These are phyloP conservation scores for Gossypium anomalum DNA, from an alignment of 345 rosid species.

Conservation along the genomic window DNA sequence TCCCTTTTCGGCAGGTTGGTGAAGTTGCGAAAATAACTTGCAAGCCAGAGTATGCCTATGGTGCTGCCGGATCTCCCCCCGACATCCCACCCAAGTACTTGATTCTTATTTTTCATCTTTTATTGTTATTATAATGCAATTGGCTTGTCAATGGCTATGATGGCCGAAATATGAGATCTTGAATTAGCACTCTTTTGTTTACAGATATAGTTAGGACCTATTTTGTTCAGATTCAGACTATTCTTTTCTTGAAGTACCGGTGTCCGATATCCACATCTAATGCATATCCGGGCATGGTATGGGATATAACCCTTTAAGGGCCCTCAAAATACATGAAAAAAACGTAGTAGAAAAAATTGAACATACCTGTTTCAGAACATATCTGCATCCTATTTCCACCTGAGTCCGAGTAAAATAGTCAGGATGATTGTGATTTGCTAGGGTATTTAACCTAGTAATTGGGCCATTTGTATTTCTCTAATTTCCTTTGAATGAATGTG, in stretches of 20 bases:
- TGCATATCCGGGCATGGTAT: no score
- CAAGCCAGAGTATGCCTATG: constrained; percentile 93
- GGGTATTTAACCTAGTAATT: background rate
- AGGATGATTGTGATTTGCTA: background rate
- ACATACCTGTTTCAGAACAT: background rate
- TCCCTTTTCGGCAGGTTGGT: constrained; percentile 57
- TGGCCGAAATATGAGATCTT: background rate
- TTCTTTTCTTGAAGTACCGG: background rate
- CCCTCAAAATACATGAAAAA: background rate
- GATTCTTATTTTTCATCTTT: background rate
- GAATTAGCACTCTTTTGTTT: background rate
- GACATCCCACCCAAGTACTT: constrained; percentile 85
- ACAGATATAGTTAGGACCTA: background rate
- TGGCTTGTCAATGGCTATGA: background rate
- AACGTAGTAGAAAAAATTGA: background rate
- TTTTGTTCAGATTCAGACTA: background rate
- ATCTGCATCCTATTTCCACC: background rate
- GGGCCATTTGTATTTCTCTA: background rate
- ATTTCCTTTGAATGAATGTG: background rate
- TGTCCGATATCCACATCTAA: background rate
- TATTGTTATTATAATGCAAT: background rate
- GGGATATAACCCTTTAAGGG: background rate
- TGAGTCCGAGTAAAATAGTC: background rate
- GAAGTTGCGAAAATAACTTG: constrained; percentile 91
- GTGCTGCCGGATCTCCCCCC: constrained; percentile 82